Percentiles rank a stretch among this genome's conserved stretches.
Conservation (phyloP, 768 basidiomycete genomes). For the Pulveroboletus frians region DNA sequence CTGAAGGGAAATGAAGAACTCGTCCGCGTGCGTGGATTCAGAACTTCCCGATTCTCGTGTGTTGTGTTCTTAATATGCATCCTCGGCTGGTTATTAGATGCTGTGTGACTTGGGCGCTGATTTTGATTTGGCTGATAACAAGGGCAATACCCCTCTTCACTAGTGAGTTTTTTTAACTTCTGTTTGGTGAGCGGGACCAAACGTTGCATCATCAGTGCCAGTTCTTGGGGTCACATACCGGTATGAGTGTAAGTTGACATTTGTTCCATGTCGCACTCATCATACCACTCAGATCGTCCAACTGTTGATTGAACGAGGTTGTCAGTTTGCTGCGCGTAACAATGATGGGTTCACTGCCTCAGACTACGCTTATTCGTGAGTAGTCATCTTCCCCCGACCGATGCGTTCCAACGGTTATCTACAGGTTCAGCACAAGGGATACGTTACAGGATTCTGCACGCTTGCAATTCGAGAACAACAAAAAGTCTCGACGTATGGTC, state of each 20-base stretch:
- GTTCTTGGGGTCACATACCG: slow-evolving; percentile 80
- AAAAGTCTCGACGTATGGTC: slow-evolving; percentile 64
- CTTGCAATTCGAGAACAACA: slow-evolving; percentile 72
- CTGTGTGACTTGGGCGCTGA: slow-evolving; percentile 89
- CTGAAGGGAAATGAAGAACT: slow-evolving; percentile 87
- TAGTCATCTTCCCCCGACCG: neutral
- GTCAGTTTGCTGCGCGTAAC: slow-evolving; percentile 77
- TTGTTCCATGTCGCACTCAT: slow-evolving; percentile 10
- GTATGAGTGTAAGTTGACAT: slow-evolving; percentile 38
- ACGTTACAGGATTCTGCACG: slow-evolving; percentile 79
- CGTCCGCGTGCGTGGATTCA: slow-evolving; percentile 57
- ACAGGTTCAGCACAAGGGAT: slow-evolving; percentile 67
- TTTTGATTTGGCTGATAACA: slow-evolving; percentile 81
- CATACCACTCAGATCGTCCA: slow-evolving; percentile 58
- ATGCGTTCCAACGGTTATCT: slow-evolving; percentile 1
- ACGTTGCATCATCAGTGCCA: slow-evolving; percentile 50
- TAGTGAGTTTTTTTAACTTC: slow-evolving; percentile 53
- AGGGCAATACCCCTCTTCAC: slow-evolving; percentile 90
- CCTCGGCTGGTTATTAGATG: slow-evolving; percentile 49
- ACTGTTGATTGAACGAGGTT: slow-evolving; percentile 83
- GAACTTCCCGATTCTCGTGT: slow-evolving; percentile 5
- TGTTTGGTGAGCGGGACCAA: neutral
- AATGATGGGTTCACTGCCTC: slow-evolving; percentile 88
- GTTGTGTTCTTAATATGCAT: slow-evolving; percentile 14
- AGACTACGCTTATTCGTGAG: slow-evolving; percentile 74